Percentiles rank a stretch among this genome's conserved stretches.
Conservation (phyloP, 1,284 basidiomycete genomes). For the Rhodotorula glutinis region DNA sequence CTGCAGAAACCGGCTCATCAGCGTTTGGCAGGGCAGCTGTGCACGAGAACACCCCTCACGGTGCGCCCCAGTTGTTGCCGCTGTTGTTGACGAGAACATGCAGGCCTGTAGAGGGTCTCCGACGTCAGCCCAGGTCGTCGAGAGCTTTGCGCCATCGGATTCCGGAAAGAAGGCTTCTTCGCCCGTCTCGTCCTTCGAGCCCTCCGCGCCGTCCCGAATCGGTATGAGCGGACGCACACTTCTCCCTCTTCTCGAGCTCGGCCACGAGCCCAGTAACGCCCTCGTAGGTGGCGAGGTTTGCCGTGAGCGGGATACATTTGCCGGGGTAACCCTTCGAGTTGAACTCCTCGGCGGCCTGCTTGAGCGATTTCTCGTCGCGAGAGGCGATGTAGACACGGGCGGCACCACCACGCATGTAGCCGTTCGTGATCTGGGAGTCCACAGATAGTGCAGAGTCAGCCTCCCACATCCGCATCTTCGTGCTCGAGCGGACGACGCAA, state of each 20-base stretch:
- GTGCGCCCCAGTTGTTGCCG: slow-evolving; percentile 27
- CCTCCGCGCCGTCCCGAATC: no score
- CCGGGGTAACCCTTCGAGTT: slow-evolving; percentile 58
- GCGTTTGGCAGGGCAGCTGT: background rate
- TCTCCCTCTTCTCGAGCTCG: slow-evolving; percentile 58
- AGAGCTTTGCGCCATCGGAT: no score
- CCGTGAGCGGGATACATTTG: slow-evolving; percentile 59
- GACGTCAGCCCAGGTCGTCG: background rate
- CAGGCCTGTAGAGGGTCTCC: slow-evolving; percentile 46
- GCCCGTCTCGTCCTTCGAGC: no score
- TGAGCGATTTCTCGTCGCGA: slow-evolving; percentile 59
- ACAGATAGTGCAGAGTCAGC: background rate
- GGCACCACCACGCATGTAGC: slow-evolving; percentile 64
- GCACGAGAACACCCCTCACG: background rate
- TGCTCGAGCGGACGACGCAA: no score
- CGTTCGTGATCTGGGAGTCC: slow-evolving; percentile 59
- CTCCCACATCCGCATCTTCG: no score
- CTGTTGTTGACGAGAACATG: slow-evolving; percentile 65
- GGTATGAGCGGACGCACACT: slow-evolving; percentile 48
- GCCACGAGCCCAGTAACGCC: slow-evolving; percentile 59
- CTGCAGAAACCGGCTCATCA: slow-evolving; percentile 40
- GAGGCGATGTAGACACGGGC: slow-evolving; percentile 67
- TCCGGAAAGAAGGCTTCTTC: no score
- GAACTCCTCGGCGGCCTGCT: slow-evolving; percentile 59
- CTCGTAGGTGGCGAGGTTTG: slow-evolving; percentile 59